Evolutionary conservation across 495 filamentous ascomycete species (phyloP), one percentile per base, ranked within the genome.

Genomic region (Penicillium soppii): DNA sequence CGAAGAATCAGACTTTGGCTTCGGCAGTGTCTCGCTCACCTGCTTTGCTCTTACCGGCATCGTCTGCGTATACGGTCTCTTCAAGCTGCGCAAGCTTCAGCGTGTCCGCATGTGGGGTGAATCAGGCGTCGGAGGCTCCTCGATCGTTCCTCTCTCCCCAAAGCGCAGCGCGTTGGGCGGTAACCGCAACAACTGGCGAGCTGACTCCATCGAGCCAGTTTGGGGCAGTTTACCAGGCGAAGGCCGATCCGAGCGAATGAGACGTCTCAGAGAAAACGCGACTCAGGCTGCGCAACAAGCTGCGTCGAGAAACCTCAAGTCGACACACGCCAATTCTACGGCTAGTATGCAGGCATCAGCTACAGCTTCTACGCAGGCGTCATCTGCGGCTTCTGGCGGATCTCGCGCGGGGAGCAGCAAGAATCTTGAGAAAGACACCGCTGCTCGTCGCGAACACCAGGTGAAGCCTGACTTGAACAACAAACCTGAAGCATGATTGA

Each of bases 1-100:
- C 55, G 94, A 98, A 74, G 94, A 97, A 68, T 90, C 89, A n/a
- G 84, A 90, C 67, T 76, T 91, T 61, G 94, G 92, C 8, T 97
- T 98, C 67, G 74, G 77, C 22, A 83, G 79, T 36, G 84, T 97
- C 53, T 88, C 84, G 3, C 75, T 69, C 12, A 76, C 79, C 55
- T 92, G 86, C 48, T 78, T 88, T 50, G 69, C 86, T 43, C 84
- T 94, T 68, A 87, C 86, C 12, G 81, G 82, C 30, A 52, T 90
- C 7, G 89, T 95, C 47, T 90, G 86, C 68, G 74, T 76, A 32
- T 95, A 89, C 66, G 91, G 92, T 5, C 74, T 97, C 16, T 77
- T 77, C 19, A 92, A 89, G 66, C 79, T 98, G 35, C 82, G 89
- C 41, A 87, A 87, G 66, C 85, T 97, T 25, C 92, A 96, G 69